Base-by-base conservation (phyloP, 2,329 filamentous ascomycete species). In the Elsinoe batatas region DNA sequence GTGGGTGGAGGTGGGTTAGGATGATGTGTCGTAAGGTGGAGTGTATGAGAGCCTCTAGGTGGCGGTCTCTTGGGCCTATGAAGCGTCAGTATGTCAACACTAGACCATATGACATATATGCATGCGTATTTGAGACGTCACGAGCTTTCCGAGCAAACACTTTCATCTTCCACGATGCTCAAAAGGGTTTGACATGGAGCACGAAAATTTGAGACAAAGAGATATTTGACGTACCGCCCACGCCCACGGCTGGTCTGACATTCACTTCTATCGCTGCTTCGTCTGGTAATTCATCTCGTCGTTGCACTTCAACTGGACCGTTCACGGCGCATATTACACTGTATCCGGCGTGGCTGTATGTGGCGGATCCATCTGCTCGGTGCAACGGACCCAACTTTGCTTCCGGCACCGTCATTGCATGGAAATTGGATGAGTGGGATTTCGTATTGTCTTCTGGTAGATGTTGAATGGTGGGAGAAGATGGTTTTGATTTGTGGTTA, bases 231-330 rank as follows among this genome's bases (percentile, higher is more conserved):
- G 67, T 69, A 84, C 90, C 86, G 75, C 87, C 89, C 44, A 93
- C 84, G 13, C 91, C 91, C 60, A 85, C 83, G 35, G 87, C 85
- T 49, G 91, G 91, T 68, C 93, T 83, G 61, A 98, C 81, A 67
- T 91, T 83, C 57, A 98, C 88, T 71, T 97, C 93, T 61, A 98
- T 77, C 50, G 85, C 82, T 26, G 91, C 89, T 74, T 96, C 90
- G 70, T 95, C 91, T 6, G 93, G 87, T 62, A 93, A 82, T 69
- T 97, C 89, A 67, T 98, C 91, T 64, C 88, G 83, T 64, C 91
- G 82, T 63, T 84, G 83, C 13, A 91, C 88, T 74, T 98, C 93
- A 62, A 97, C 82, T 13, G 93, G 93, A 0, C 91, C 93, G 71
- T 95, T 97, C 62, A 95, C 89, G 12, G 88, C 85, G 56, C 86